phyloP scores from a whole-genome alignment of 2,329 filamentous ascomycete genomes.

The Trichoderma sp. region DNA sequence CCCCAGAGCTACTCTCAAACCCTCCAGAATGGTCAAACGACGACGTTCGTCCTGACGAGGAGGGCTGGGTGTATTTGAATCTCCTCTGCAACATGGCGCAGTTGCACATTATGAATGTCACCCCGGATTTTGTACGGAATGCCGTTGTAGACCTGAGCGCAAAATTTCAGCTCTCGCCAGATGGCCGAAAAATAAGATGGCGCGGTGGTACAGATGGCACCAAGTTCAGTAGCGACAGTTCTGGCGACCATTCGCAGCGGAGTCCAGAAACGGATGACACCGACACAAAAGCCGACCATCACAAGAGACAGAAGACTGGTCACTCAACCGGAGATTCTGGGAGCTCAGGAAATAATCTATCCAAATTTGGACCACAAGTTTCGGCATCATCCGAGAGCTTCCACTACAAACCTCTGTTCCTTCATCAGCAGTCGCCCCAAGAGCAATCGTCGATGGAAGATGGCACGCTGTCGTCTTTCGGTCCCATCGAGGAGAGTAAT shows the following conservation, averaged over 20 bases:
- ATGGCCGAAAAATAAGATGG: conserved; percentile 81
- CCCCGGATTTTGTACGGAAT: conserved; percentile 72
- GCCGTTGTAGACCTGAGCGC: conserved; percentile 70
- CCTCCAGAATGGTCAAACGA: neutral
- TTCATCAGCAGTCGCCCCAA: conserved; percentile 50
- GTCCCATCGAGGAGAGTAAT: conserved; percentile 50
- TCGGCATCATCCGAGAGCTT: conserved; percentile 51
- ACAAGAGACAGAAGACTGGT: conserved; percentile 48
- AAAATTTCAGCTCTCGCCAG: conserved; percentile 74
- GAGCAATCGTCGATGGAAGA: conserved; percentile 52
- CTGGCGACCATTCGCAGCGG: conserved; percentile 48
- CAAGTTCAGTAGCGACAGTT: conserved; percentile 65
- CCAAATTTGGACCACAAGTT: conserved; percentile 42
- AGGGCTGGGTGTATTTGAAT: conserved; percentile 84
- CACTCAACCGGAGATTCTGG: conserved; percentile 39
- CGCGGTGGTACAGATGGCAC: conserved; percentile 68
- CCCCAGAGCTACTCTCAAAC: conserved; percentile 50
- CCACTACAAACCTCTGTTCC: conserved; percentile 66
- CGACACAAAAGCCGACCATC: conserved; percentile 43
- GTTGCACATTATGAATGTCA: conserved; percentile 82
- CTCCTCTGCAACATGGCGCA: conserved; percentile 80
- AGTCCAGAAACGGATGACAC: conserved; percentile 54
- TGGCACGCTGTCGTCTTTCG: conserved; percentile 52
- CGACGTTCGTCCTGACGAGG: conserved; percentile 61
- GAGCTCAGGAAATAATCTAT: conserved; percentile 40